phyloP scores from a whole-genome alignment of 129 eudicot genomes.

The Flaveria ramosissima region DNA sequence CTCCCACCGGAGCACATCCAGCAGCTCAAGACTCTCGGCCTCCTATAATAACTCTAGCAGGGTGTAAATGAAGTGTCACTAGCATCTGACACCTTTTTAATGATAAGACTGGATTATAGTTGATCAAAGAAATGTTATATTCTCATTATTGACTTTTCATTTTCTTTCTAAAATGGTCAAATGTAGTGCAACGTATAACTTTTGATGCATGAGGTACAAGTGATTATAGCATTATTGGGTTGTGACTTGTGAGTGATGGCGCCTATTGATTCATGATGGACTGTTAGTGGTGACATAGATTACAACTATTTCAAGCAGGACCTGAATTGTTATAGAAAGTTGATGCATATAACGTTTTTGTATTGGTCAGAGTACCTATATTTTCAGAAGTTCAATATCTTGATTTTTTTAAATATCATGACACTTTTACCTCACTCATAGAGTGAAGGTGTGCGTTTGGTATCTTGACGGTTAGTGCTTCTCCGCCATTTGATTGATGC shows the following conservation, averaged over 20 bases:
- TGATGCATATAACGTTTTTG: not conserved
- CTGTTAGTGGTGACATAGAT: too few species aligned
- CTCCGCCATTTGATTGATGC: too few species aligned
- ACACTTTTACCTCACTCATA: too few species aligned
- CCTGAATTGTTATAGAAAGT: not conserved
- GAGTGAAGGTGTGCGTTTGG: too few species aligned
- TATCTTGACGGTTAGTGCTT: too few species aligned
- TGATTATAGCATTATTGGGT: conserved; percentile 16
- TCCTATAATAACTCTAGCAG: conserved; percentile 36
- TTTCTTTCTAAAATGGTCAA: conserved; percentile 17
- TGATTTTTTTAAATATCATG: too few species aligned
- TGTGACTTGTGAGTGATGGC: not conserved
- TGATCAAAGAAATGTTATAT: conserved; percentile 30
- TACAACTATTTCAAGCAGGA: too few species aligned
- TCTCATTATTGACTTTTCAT: conserved; percentile 14
- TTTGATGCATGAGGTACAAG: conserved; percentile 25
- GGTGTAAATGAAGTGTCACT: conserved; percentile 22
- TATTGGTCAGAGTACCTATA: too few species aligned
- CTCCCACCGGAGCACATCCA: conserved; percentile 86
- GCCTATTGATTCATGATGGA: not conserved
- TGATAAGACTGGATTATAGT: conserved; percentile 25
- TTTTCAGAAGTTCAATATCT: too few species aligned
- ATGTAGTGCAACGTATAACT: conserved; percentile 17
- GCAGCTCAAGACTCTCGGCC: conserved; percentile 73
- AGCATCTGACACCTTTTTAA: conserved; percentile 10